Evolutionary conservation across 108 stramenopile species (phyloP).

Genomic region (Fragilariopsis cylindrus): DNA sequence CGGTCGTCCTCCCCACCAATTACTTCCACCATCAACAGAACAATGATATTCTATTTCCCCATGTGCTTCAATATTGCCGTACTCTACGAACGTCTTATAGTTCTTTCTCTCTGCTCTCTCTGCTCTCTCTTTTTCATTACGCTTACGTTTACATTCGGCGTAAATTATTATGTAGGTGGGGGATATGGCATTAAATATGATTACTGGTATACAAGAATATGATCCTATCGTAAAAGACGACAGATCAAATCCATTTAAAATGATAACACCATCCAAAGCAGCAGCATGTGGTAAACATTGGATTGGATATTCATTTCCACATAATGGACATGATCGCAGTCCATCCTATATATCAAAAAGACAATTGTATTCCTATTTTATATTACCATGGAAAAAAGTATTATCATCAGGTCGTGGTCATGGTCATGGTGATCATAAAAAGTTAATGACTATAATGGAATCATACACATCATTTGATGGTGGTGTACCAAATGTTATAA

Average conservation of each 20-base stretch:
- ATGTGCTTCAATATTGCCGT: too few species aligned
- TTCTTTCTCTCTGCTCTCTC: too few species aligned
- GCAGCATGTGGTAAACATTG: constrained; percentile 89
- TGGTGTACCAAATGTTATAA: constrained; percentile 67
- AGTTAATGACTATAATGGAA: constrained; percentile 73
- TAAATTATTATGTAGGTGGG: constrained; percentile 25
- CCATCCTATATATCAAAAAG: constrained; percentile 71
- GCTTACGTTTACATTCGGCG: too few species aligned
- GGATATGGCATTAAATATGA: constrained; percentile 60
- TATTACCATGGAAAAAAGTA: constrained; percentile 71
- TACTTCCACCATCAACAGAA: too few species aligned
- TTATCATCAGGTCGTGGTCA: not conserved
- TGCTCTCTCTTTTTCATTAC: too few species aligned
- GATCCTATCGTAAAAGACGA: not conserved
- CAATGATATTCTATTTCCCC: too few species aligned
- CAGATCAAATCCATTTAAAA: not conserved
- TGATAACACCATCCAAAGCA: constrained; percentile 48
- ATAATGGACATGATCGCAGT: constrained; percentile 76
- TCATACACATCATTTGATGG: constrained; percentile 68
- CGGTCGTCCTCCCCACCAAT: too few species aligned
- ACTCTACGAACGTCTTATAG: too few species aligned
- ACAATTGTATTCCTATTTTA: constrained; percentile 79
- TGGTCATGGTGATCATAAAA: not conserved
- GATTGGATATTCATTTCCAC: constrained; percentile 66
- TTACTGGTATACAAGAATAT: constrained; percentile 64